Base-by-base conservation (phyloP, 2,329 filamentous ascomycete species). In the Exophiala spinifera region DNA sequence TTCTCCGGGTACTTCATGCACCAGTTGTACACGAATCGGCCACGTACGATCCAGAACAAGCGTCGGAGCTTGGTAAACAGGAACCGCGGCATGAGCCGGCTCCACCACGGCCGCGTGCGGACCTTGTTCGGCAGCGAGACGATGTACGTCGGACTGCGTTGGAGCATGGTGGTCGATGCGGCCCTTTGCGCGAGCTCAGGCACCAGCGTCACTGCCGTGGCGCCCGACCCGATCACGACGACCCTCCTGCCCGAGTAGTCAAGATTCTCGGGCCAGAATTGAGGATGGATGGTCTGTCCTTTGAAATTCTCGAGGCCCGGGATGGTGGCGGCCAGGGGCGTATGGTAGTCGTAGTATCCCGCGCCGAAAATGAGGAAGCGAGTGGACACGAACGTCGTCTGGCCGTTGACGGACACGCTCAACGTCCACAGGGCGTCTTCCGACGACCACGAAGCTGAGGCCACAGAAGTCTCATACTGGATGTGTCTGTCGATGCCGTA, bases 121-220 rank as follows among this genome's bases (percentile, higher is more conserved):
- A 36, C 17, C 8, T 36, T 21, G 36, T 52, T 52, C 17, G 42
- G 14, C 14, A 46, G n/a, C 5, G 50, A 52, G 10, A 86, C 60
- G 47, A 91, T 77, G 64, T 88, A 91, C 0, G 79, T 80, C 0
- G 89, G 89, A 46, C 84, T 89, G 53, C 89, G 83, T 71, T 95
- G 89, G 2, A 95, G 77, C 82, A 92, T 89, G 1, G 88, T 92
- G 4, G 28, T 31, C 7, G 28, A 31, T 20, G 70, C 72, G 2
- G 87, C 87, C 36, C 78, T 80, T 42, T 86, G 72, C 1, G 84
- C 82, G 34, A 95, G 70, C 42, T 78, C 80, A 0, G 89, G 89
- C 3, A 94, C 69, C 1, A 95, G 76, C 0, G 89, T 94, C 45
- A 92, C 72, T 3, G 89, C 86, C 0, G 89, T 95, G 1, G 89